Evolutionary conservation across 2,329 filamentous ascomycete genomes (phyloP).

Genomic region (Monosporascus sp.): DNA sequence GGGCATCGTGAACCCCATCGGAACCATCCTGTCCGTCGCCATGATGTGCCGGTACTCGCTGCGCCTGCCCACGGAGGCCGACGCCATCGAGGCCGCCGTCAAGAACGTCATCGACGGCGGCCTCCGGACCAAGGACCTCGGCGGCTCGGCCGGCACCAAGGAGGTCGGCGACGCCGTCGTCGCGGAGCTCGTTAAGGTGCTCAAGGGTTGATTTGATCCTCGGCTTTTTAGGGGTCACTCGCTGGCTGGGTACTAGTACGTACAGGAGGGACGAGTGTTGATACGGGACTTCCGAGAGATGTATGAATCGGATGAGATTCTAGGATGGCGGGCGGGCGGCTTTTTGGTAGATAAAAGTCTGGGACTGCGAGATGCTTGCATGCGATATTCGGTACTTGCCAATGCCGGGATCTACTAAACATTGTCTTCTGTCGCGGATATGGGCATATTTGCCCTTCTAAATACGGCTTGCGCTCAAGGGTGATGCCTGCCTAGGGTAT

Average conservation of each 20-base stretch:
- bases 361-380: too few relatives aligned
- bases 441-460: too few relatives aligned
- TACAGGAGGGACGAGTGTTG: too few relatives aligned
- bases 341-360: too few relatives aligned
- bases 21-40: slow-evolving; percentile 83
- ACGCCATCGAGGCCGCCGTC: slow-evolving; percentile 76
- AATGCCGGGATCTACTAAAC: too few relatives aligned
- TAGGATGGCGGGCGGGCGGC: too few relatives aligned
- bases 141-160: slow-evolving; percentile 65
- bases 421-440: too few relatives aligned
- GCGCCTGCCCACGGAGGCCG: slow-evolving; percentile 68
- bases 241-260: background rate
- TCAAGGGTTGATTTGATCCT: slow-evolving; percentile 38
- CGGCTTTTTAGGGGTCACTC: background rate
- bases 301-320: too few relatives aligned
- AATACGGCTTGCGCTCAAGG: too few relatives aligned
- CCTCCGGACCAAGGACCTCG: slow-evolving; percentile 77
- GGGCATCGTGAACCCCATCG: slow-evolving; percentile 87
- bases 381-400: too few relatives aligned
- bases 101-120: slow-evolving; percentile 73
- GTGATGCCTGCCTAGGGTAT: too few relatives aligned
- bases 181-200: slow-evolving; percentile 63
- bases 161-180: slow-evolving; percentile 78
- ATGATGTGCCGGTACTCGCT: slow-evolving; percentile 97
- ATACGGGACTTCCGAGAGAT: too few relatives aligned